Percentiles rank a stretch among this genome's conserved stretches.
phyloP scores from a whole-genome alignment of 2,329 filamentous ascomycete genomes.

The Orbilia quercus region DNA sequence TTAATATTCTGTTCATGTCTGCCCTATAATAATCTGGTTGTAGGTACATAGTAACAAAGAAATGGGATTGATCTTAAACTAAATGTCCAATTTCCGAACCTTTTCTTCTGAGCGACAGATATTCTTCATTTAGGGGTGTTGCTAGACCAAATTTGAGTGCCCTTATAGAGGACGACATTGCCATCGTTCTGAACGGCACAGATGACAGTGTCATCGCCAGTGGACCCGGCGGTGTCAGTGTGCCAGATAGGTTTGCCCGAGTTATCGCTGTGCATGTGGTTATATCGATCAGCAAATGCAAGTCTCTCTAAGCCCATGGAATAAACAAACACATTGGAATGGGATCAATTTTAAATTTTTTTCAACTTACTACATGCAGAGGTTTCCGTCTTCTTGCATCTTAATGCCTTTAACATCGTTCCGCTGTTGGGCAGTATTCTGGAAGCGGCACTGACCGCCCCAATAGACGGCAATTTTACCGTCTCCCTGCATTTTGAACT shows the following conservation, averaged over 20 bases:
- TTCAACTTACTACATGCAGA: slow-evolving; percentile 61
- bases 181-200: slow-evolving; percentile 61
- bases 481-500: slow-evolving; percentile 62
- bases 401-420: slow-evolving; percentile 60
- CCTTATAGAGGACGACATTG: slow-evolving; percentile 62
- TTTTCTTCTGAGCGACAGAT: no score
- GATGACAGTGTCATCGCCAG: slow-evolving; percentile 58
- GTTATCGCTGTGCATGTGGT: slow-evolving; percentile 24
- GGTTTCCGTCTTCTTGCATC: slow-evolving; percentile 62
- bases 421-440: slow-evolving; percentile 61
- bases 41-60: no score
- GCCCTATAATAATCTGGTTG: no score
- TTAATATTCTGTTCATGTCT: no score
- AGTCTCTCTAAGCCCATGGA: no score
- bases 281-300: no score
- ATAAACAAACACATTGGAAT: no score
- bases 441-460: slow-evolving; percentile 60
- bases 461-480: slow-evolving; percentile 61
- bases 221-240: slow-evolving; percentile 59
- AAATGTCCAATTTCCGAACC: no score
- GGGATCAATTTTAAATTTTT: no score
- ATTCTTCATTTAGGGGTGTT: slow-evolving; percentile 55
- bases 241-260: slow-evolving; percentile 59
- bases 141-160: slow-evolving; percentile 61
- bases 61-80: no score